Base-by-base conservation (phyloP, 23 red algal species). In the Gracilaria caudata region DNA sequence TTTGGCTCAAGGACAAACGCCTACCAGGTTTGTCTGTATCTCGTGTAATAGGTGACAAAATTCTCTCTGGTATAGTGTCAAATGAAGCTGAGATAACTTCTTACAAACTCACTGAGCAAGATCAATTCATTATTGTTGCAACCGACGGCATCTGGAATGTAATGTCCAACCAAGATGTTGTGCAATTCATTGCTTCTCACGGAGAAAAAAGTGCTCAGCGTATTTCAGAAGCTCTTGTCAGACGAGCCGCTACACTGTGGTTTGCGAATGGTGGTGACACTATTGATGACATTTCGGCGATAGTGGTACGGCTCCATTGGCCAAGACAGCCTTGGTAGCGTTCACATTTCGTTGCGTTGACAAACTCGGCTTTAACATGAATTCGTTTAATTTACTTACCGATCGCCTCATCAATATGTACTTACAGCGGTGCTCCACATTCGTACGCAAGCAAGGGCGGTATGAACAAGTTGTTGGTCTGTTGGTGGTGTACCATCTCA, bases 121-220 rank as follows among this genome's bases (percentile, higher is more conserved):
- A 96, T 82, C 83, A 71, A 82, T 96, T 88, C 36, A 24, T 96
- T 24, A 79, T 96, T 21, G 60, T 96, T 21, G 94, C 86, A 25
- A 92, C 82, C 29, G 94, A 96, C 51, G 94, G 94, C 3, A 68
- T 96, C 25, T 96, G 94, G 94, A 86, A 91, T 54, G 84, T 91
- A 58, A 83, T 96, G 86, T 79, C 79, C 25, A 92, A 78, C 26
- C 74, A 92, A n/a, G 86, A 96, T 11, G 94, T 96, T 4, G 94
- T 96, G 25, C 32, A 96, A 20, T 84, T 85, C 35, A 81, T 92
- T 39, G 78, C 86, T 41, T 51, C 71, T 10, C 55, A 82, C 24
- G 73, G 63, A n/a, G 79, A 91, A 19, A 79, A 86, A 16, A 33
- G 60, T 40, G 59, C 77, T 59, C 94, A 96, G 38, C 51, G 64